Evolutionary conservation across 345 rosid genomes (phyloP).

Genomic region (Zanthoxylum bungeanum): DNA sequence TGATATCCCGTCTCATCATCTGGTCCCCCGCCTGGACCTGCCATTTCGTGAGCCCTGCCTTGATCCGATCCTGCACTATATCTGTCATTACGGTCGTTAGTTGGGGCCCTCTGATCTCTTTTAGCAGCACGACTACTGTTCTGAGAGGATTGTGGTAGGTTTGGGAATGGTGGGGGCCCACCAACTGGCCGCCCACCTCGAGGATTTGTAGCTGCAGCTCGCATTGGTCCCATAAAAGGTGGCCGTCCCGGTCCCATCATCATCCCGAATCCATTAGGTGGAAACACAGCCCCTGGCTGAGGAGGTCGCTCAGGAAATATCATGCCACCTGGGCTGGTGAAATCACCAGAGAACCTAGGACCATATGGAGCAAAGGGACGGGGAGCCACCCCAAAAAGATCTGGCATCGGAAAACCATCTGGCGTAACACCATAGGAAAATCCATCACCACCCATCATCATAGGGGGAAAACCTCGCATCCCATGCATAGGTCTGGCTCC

Average conservation of each 20-base stretch:
- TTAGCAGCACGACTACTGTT: constrained; percentile 39
- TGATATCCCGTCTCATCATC: constrained; percentile 46
- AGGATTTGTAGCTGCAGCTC: constrained; percentile 39
- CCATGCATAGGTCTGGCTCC: constrained; percentile 89
- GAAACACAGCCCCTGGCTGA: constrained; percentile 74
- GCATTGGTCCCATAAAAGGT: constrained; percentile 84
- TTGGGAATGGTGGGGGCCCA: constrained; percentile 43
- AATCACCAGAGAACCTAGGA: constrained; percentile 89
- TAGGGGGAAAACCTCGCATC: constrained; percentile 76
- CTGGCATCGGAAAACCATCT: constrained; percentile 88
- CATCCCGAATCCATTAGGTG: constrained; percentile 84
- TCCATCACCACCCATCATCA: constrained; percentile 83
- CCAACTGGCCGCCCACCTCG: constrained; percentile 61
- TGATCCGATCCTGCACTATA: constrained; percentile 45
- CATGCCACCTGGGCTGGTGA: constrained; percentile 82
- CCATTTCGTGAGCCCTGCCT: constrained; percentile 45
- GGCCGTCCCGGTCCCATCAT: constrained; percentile 90
- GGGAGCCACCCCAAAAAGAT: constrained; percentile 75
- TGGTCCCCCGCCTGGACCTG: constrained; percentile 30
- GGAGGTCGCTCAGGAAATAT: constrained; percentile 96
- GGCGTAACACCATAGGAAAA: constrained; percentile 66
- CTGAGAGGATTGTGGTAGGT: constrained; percentile 41
- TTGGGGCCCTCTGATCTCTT: constrained; percentile 48
- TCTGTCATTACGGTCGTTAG: constrained; percentile 39
- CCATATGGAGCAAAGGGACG: constrained; percentile 85